Base-by-base conservation (phyloP, 2,329 filamentous ascomycete species). In the Cytospora mali region DNA sequence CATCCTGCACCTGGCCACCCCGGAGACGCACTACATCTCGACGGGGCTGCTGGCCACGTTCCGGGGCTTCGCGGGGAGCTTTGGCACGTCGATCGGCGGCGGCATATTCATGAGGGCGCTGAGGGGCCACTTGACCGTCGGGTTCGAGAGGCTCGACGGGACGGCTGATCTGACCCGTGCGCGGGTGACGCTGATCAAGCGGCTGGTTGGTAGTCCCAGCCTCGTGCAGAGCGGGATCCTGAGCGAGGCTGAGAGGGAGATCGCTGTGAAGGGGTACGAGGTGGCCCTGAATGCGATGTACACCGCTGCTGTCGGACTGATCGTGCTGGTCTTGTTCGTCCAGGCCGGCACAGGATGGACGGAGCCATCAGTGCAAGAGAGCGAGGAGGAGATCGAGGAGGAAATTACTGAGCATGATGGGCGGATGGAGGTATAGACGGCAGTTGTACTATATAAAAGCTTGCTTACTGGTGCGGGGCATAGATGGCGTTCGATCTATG, bases 21-120 rank as follows among this genome's bases (percentile, higher is more conserved):
- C 84, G 0, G 80, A 84, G 7, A 85, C 87, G 1, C 90, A 93
- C 69, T 92, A 90, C 70, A 86, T 95, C 55, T 86, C 89, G 3
- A 92, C 89, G 0, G 89, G 90, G 14, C 79, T 96, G 49, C 76
- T 94, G 4, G 86, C 88, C 29, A 96, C 91, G 0, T 94, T 94
- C 75, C 84, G 92, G 4, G 90, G 90, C 6, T 93, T 95, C 66
- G 90, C 90, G 0, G 91, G 91, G 16, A 90, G 87, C 57, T 95
- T 96, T 69, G 91, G 92, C 3, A 89, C 88, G 1, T 86, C 91
- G 0, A 89, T 94, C 54, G 90, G 91, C 2, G 91, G 92, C 3
- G 92, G 92, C 0, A 79, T 91, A 58, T 94, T 93, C 71, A 80
- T 83, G 48, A 83, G 90, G 6, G 79, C 85, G 1, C 75, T 94